Percentiles rank a stretch among this genome's conserved stretches.
Conservation (phyloP, 139 green algal species). For the Chlamydomonas sphaeroides region DNA sequence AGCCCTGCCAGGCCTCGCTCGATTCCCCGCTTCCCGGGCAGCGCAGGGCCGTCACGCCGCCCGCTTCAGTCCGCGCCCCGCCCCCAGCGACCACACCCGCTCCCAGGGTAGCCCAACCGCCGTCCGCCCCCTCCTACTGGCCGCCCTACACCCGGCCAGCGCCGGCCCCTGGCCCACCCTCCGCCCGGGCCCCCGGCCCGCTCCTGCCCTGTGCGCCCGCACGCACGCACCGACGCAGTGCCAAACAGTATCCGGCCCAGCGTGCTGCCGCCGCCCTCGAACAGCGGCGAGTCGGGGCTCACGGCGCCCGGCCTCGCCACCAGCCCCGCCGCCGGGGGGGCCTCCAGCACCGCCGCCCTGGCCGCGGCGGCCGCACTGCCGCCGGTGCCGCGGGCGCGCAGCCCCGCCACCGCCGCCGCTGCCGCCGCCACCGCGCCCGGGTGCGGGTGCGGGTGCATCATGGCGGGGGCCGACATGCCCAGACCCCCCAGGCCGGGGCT, state of each 20-base stretch:
- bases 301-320: neutral
- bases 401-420: too few species aligned
- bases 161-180: neutral
- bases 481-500: too few species aligned
- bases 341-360: neutral
- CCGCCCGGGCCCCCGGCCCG: neutral
- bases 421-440: neutral
- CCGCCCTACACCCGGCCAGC: neutral
- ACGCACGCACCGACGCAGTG: constrained; percentile 4
- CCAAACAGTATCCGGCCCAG: constrained; percentile 31
- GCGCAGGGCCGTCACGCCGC: neutral
- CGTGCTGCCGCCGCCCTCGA: neutral
- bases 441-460: neutral
- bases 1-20: too few species aligned
- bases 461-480: too few species aligned
- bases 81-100: neutral
- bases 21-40: too few species aligned
- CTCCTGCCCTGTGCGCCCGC: neutral
- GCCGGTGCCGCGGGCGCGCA: neutral
- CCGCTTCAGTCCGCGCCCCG: too few species aligned
- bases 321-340: neutral
- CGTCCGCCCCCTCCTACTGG: too few species aligned
- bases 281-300: neutral
- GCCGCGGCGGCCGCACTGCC: too few species aligned
- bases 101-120: too few species aligned